Evolutionary conservation across 495 filamentous ascomycete species (phyloP), one percentile per base, ranked within the genome.

Genomic region (Penicillium riverlandense): DNA sequence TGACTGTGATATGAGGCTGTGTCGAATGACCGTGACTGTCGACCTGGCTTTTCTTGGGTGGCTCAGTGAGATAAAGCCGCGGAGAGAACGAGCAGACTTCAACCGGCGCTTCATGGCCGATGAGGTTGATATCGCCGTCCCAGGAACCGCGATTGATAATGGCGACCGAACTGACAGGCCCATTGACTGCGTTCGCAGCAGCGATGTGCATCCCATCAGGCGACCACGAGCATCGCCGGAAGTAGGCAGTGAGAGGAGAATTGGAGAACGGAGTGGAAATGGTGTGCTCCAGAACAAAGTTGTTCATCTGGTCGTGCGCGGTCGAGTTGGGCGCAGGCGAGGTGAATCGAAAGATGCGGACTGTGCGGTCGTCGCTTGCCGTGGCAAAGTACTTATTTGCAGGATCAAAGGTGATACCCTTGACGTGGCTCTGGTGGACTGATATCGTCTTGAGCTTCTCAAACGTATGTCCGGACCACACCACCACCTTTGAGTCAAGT

Each of bases 381-480:
- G 92, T 99, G 27, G 92, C 92, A 66, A 99, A 99, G 71, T 95
- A 97, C 58, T 97, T 97, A 68, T 96, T 97, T 13, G 94, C 94
- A 1, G 92, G 92, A 57, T 99, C 92, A 58, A 99, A 99, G 1
- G 90, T 95, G 55, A 99, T 87, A 16, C 92, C 92, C 63, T 99
- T 99, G 60, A 99, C 94, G 57, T 96, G 92, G 57, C 90, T 96
- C 58, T 94, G 86, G 55, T 99, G 92, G 34, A 87, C 79, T 7
- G 86, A 80, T 9, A 99, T 70, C 3, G 84, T 88, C 72, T 96
- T 97, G 41, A 99, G 74, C 69, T 95, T 96, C 65, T 99, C 92
- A 53, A 99, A 99, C 12, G 91, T 96, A 63, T 89, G 82, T 11
- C 92, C 92, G 2, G 90, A 96, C 92, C 92, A 99, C 11, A 97